Evolutionary conservation across 306 rosid species (phyloP), one percentile per base, ranked within the genome.

Genomic region (Mucuna pruriens): DNA sequence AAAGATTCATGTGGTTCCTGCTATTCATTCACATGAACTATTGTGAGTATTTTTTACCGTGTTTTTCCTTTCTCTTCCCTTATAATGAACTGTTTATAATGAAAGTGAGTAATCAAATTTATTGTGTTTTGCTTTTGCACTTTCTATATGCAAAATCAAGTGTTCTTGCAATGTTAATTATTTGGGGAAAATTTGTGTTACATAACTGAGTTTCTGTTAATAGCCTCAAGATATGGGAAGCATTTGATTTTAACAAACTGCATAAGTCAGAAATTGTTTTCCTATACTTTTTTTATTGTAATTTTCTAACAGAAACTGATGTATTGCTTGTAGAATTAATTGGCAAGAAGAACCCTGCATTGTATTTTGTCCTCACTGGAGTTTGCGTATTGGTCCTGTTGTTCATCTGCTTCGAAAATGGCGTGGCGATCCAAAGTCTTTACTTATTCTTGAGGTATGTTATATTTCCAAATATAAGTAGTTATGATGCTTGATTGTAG

Each of bases 341-440:
- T 95, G 94, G 95, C n/a, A n/a, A n/a, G 91, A 87, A 87, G 97
- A 95, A 81, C 97, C 97, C 12, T 95, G 97, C 86, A 83, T 95
- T 39, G 91, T 95, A 74, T 91, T 95, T 81, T 85, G 89, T 84
- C 94, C 95, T 69, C 97, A 91, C 78, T 91, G 97, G 97, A 91
- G 87, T 85, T 81, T 95, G 76, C 95, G 98, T 67, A 87, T 95
- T 61, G 98, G 98, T 78, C 97, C 97, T 15, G 86, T 75, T 84
- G 94, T 95, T 86, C 95, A 89, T 77, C 87, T 95, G 65, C 97
- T 95, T 80, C 92, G 25, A 9, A 89, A 86, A 13, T 95, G 98
- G 98, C 78, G 87, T 66, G 90, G 92, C 68, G 88, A 92, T 87
- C 89, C 87, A 31, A 90, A 89, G 52, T 95, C 97, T 46, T 83